phyloP scores from a whole-genome alignment of 225 moss, liverwort and hornwort genomes.

The Physcomitrium patens region DNA sequence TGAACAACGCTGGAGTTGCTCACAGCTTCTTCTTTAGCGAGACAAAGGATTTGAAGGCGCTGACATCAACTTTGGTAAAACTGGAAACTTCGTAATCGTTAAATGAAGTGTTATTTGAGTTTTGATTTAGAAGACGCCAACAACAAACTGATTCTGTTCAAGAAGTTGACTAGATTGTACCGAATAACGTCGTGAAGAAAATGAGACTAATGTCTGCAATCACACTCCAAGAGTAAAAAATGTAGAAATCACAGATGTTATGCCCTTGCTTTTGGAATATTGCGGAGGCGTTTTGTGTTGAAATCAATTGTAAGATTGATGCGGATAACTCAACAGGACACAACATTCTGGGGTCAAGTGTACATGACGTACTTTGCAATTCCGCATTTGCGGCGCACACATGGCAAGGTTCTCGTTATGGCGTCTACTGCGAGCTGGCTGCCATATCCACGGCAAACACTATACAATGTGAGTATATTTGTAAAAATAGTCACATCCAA shows the following conservation, averaged over 20 bases:
- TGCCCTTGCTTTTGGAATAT: too few species aligned
- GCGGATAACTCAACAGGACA: constrained; percentile 33
- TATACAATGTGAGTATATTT: constrained; percentile 49
- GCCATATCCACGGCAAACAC: constrained; percentile 45
- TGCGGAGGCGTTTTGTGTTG: not conserved
- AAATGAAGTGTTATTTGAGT: not conserved
- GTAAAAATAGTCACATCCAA: not conserved
- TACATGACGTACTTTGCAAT: constrained; percentile 52
- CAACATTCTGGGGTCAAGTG: constrained; percentile 51
- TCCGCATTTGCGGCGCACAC: constrained; percentile 44
- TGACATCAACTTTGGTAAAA: constrained; percentile 45
- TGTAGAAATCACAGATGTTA: too few species aligned
- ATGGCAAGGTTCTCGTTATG: constrained; percentile 52
- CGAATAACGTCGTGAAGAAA: too few species aligned
- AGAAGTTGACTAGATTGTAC: not conserved
- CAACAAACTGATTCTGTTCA: not conserved
- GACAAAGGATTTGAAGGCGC: constrained; percentile 32
- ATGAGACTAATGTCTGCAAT: too few species aligned
- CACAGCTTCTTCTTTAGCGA: constrained; percentile 56
- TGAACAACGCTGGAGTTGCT: constrained; percentile 58
- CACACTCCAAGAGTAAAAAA: too few species aligned
- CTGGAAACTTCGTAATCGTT: not conserved
- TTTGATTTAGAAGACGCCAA: not conserved
- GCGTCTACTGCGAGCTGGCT: constrained; percentile 50
- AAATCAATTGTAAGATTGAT: not conserved